phyloP scores from a whole-genome alignment of 495 filamentous ascomycete genomes.

The Trichocladium uniseriatum region DNA sequence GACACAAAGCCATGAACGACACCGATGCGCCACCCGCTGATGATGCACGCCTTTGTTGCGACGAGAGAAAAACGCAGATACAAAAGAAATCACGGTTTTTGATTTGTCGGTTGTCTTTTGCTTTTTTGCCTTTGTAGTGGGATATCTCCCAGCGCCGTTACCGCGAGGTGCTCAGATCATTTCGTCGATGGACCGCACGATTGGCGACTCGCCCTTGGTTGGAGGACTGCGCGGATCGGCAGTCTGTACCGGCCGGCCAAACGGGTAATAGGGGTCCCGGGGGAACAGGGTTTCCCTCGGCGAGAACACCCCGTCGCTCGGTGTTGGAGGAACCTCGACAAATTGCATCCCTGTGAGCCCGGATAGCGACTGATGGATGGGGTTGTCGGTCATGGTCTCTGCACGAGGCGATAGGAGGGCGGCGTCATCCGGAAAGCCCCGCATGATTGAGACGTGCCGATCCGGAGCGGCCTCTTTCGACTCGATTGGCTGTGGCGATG shows the following conservation, averaged over 20 bases:
- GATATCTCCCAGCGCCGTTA: too few relatives aligned
- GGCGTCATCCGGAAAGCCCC: conserved; percentile 28
- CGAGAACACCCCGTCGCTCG: conserved; percentile 39
- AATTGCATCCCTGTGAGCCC: conserved; percentile 35
- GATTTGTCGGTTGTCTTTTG: background rate
- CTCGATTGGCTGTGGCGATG: conserved; percentile 6
- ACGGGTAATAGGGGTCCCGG: conserved; percentile 40
- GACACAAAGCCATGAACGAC: background rate
- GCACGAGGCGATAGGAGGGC: conserved; percentile 43
- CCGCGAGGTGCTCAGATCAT: conserved; percentile 41
- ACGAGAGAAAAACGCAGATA: background rate
- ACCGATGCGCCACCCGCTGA: conserved; percentile 1
- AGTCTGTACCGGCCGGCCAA: conserved; percentile 34
- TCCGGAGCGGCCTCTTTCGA: conserved; percentile 18
- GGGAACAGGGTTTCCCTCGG: conserved; percentile 43
- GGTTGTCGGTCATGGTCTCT: conserved; percentile 47
- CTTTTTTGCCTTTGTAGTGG: background rate
- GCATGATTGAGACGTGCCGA: conserved; percentile 23
- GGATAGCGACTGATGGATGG: conserved; percentile 33
- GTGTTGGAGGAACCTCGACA: conserved; percentile 39
- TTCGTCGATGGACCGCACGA: conserved; percentile 56
- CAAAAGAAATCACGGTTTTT: background rate
- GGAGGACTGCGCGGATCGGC: conserved; percentile 58
- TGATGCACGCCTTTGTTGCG: background rate
- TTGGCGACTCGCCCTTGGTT: conserved; percentile 54